These are phyloP conservation scores for Leccinum truebloodii DNA, from an alignment of 768 basidiomycete genomes.

Conservation along the genomic window DNA sequence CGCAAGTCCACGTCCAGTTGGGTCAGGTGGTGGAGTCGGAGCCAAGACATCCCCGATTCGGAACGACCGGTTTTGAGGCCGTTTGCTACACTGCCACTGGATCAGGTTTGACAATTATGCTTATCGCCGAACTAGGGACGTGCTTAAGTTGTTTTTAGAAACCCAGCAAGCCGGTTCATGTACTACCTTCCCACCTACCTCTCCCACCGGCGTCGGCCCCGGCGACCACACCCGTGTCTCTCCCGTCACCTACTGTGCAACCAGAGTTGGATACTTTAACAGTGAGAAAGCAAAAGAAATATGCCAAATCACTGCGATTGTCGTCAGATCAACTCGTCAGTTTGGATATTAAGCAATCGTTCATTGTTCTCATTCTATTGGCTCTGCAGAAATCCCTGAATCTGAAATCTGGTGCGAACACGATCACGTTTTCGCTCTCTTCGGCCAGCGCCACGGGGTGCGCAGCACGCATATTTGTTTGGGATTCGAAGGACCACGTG, in stretches of 20 bases:
- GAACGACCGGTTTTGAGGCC: slow-evolving; percentile 27
- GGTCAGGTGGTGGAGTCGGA: slow-evolving; percentile 83
- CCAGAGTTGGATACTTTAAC: slow-evolving; percentile 26
- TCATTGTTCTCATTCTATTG: not conserved
- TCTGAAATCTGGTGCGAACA: slow-evolving; percentile 84
- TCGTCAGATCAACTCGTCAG: slow-evolving; percentile 93
- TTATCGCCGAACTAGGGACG: not conserved
- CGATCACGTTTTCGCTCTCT: slow-evolving; percentile 91
- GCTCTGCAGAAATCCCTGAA: slow-evolving; percentile 73
- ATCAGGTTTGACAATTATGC: slow-evolving; percentile 19
- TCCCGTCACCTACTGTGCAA: slow-evolving; percentile 25
- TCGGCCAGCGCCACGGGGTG: slow-evolving; percentile 81
- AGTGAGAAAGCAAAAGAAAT: slow-evolving; percentile 48
- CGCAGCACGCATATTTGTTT: slow-evolving; percentile 91
- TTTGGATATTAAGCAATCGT: not conserved
- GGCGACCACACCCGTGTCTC: slow-evolving; percentile 43
- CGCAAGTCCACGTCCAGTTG: no score
- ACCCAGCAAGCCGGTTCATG: slow-evolving; percentile 2
- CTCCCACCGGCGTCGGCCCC: slow-evolving; percentile 44
- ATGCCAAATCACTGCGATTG: slow-evolving; percentile 88
- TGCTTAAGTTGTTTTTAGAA: slow-evolving; percentile 19
- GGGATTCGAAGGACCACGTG: slow-evolving; percentile 88
- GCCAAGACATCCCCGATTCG: slow-evolving; percentile 37
- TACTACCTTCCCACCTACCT: slow-evolving; percentile 4
- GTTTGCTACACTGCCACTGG: slow-evolving; percentile 25